phyloP scores from a whole-genome alignment of 805 yeast genomes.

The Pichia paraexigua region DNA sequence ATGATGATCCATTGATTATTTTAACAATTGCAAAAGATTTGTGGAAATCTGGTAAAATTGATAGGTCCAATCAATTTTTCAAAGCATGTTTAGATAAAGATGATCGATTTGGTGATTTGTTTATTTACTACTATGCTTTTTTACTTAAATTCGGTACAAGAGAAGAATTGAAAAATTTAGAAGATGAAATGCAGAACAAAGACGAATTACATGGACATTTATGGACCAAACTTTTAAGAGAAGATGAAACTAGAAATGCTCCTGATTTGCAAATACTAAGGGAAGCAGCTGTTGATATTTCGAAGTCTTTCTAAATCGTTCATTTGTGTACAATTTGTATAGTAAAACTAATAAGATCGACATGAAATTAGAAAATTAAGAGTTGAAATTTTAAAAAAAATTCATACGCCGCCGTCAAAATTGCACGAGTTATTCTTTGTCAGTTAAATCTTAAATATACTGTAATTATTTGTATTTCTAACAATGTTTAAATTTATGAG shows the following conservation, averaged over 20 bases:
- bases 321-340: background rate
- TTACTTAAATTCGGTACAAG: constrained; percentile 31
- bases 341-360: background rate
- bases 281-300: constrained; percentile 11
- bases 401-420: background rate
- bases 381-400: background rate
- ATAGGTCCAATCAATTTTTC: constrained; percentile 67
- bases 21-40: constrained; percentile 59
- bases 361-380: background rate
- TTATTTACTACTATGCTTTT: constrained; percentile 58
- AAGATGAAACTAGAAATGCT: constrained; percentile 28
- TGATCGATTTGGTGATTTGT: constrained; percentile 61
- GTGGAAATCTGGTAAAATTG: constrained; percentile 54
- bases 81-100: constrained; percentile 50
- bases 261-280: constrained; percentile 16
- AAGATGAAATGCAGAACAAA: constrained; percentile 30
- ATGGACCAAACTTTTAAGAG: constrained; percentile 50
- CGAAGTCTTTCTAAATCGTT: background rate
- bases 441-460: background rate
- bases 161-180: constrained; percentile 31
- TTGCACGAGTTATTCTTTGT: background rate
- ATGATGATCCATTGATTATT: constrained; percentile 51
- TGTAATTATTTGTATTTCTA: too few relatives aligned
- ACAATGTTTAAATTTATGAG: background rate
- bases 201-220: constrained; percentile 55